Evolutionary conservation across 441 rosid species (phyloP).

Genomic region (Metrosideros polymorpha): DNA sequence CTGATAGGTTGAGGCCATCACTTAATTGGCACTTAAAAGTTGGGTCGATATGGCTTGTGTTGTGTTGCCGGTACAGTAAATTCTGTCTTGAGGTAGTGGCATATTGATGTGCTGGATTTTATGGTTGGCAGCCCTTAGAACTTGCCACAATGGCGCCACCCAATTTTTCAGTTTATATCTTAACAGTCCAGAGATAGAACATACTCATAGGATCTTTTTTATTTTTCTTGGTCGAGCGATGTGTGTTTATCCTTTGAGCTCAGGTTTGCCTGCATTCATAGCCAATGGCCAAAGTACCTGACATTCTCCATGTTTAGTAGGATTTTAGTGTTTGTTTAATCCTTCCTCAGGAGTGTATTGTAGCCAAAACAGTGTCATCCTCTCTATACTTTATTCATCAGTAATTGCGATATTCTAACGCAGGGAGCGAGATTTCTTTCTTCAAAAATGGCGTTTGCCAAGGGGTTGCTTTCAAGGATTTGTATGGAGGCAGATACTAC

Average conservation of each 20-base stretch:
- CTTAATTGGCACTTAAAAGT: neutral
- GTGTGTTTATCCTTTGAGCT: neutral
- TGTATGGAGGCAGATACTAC: slow-evolving; percentile 79
- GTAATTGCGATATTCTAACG: neutral
- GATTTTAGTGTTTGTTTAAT: neutral
- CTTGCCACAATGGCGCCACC: neutral
- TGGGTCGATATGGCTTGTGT: neutral
- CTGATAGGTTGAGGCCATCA: neutral
- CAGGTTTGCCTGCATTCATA: neutral
- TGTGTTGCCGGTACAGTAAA: neutral
- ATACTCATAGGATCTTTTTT: neutral
- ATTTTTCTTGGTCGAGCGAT: neutral
- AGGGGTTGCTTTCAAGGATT: slow-evolving; percentile 87
- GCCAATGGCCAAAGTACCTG: neutral
- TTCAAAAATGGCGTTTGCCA: slow-evolving; percentile 85
- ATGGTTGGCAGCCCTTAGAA: neutral
- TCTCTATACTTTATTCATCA: neutral
- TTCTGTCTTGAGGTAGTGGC: neutral
- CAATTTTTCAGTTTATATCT: neutral
- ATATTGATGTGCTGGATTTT: neutral
- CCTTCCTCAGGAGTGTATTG: neutral
- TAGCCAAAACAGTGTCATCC: neutral
- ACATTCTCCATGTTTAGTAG: neutral
- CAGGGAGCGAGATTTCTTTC: slow-evolving; percentile 95
- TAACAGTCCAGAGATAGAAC: neutral